Percentiles rank a stretch among this genome's conserved stretches.
Evolutionary conservation across 2,329 filamentous ascomycete species (phyloP).

Genomic region (Xylaria sp.): DNA sequence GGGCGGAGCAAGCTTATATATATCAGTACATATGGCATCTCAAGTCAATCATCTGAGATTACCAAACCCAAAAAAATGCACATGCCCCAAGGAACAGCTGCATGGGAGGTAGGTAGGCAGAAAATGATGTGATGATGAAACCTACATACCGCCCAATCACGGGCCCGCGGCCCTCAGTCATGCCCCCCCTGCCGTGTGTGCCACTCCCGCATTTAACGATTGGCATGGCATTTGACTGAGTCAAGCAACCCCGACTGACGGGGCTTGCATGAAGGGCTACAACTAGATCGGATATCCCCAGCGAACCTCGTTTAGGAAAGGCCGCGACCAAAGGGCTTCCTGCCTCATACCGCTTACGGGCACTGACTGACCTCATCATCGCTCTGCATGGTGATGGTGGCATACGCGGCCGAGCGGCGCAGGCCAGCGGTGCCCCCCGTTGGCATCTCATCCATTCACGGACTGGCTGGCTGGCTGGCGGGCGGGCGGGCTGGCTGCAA

Average conservation of each 20-base stretch:
- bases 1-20: slow-evolving; percentile 8
- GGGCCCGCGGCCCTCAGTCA: slow-evolving; percentile 15
- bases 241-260: slow-evolving; percentile 11
- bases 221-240: slow-evolving; percentile 18
- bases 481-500: too few relatives aligned
- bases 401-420: slow-evolving; percentile 6
- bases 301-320: slow-evolving; percentile 11
- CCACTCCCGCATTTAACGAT: slow-evolving; percentile 9
- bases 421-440: too few relatives aligned
- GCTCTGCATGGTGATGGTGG: slow-evolving; percentile 13
- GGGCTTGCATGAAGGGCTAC: slow-evolving; percentile 4
- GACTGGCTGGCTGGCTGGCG: too few relatives aligned
- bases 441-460: too few relatives aligned
- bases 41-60: slow-evolving; percentile 5
- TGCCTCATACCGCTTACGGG: slow-evolving; percentile 10
- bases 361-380: slow-evolving; percentile 20
- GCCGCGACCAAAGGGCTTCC: slow-evolving; percentile 20
- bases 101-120: too few relatives aligned
- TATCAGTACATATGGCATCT: slow-evolving; percentile 9
- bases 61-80: slow-evolving; percentile 11
- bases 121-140: slow-evolving; percentile 28
- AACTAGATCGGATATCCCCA: slow-evolving; percentile 15
- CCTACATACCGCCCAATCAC: slow-evolving; percentile 22
- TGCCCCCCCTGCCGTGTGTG: slow-evolving; percentile 14
- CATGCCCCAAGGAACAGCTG: slow-evolving; percentile 13